Percentiles rank a stretch among this genome's conserved stretches.
Evolutionary conservation across 2,329 filamentous ascomycete genomes (phyloP).

Genomic region (Penicillium italicum): DNA sequence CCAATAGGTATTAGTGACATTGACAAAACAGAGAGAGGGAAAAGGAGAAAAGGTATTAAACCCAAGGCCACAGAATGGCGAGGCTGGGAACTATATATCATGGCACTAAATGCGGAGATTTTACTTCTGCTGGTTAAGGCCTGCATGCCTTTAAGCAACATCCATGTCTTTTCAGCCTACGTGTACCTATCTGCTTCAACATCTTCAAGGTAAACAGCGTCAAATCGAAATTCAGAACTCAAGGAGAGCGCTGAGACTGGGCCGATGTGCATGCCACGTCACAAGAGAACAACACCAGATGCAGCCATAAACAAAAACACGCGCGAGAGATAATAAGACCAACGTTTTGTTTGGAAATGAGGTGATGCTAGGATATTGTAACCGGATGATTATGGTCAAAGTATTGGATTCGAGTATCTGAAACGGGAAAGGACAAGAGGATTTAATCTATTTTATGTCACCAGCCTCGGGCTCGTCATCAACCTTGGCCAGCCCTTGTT

Average conservation of each 20-base stretch:
- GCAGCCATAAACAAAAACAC: slow-evolving; percentile 20
- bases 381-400: slow-evolving; percentile 17
- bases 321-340: background rate
- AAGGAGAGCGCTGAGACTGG: slow-evolving; percentile 23
- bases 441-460: slow-evolving; percentile 40
- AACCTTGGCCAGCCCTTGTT: slow-evolving; percentile 90
- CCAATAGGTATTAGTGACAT: background rate
- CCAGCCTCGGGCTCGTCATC: slow-evolving; percentile 62
- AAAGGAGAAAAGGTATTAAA: no score
- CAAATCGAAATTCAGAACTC: slow-evolving; percentile 17
- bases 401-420: slow-evolving; percentile 32
- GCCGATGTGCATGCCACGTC: slow-evolving; percentile 34
- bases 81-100: slow-evolving; percentile 14
- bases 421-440: slow-evolving; percentile 21
- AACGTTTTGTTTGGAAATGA: background rate
- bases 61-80: background rate
- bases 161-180: slow-evolving; percentile 21
- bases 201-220: slow-evolving; percentile 14
- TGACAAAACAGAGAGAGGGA: background rate
- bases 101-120: slow-evolving; percentile 6
- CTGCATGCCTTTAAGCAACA: slow-evolving; percentile 10
- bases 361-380: slow-evolving; percentile 11
- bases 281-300: slow-evolving; percentile 26
- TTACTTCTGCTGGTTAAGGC: slow-evolving; percentile 11
- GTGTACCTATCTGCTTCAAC: slow-evolving; percentile 27